Percentiles rank a stretch among this genome's conserved stretches.
Conservation (phyloP, 2,329 filamentous ascomycete genomes). For the Penicillium sclerotiorum region DNA sequence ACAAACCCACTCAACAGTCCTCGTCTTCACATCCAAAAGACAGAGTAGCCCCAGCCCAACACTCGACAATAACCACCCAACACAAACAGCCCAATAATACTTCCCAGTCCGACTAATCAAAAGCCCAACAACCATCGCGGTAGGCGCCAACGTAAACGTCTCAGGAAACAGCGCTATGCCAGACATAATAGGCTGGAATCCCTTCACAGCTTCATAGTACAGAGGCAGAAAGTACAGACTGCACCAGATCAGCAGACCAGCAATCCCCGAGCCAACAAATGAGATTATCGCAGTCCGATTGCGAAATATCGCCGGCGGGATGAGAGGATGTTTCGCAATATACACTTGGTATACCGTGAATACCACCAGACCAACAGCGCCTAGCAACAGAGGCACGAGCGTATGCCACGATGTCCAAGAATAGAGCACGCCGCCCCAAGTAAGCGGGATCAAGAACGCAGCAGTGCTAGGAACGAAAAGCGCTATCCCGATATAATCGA, state of each 20-base stretch:
- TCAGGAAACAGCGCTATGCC: constrained; percentile 13
- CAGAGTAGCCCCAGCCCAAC: constrained; percentile 12
- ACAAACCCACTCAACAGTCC: constrained; percentile 9
- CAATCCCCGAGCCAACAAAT: constrained; percentile 33
- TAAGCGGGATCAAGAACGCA: constrained; percentile 17
- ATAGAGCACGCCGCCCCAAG: constrained; percentile 25
- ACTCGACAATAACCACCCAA: constrained; percentile 10
- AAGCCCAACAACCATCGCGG: constrained; percentile 8
- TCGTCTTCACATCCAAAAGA: constrained; percentile 4
- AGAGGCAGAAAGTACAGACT: constrained; percentile 36
- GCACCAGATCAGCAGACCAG: constrained; percentile 29
- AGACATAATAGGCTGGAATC: constrained; percentile 15
- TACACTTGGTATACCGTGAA: constrained; percentile 8
- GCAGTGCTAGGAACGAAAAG: constrained; percentile 15
- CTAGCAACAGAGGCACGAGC: constrained; percentile 60
- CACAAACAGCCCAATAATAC: constrained; percentile 14
- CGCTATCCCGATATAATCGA: constrained; percentile 19
- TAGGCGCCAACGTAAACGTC: constrained; percentile 18
- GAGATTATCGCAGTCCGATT: constrained; percentile 30
- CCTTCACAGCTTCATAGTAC: constrained; percentile 32
- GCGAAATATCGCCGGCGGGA: constrained; percentile 34
- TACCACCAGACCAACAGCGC: constrained; percentile 39
- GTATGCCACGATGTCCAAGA: constrained; percentile 60
- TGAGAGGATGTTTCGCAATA: constrained; percentile 16
- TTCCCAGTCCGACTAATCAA: constrained; percentile 11